Base-by-base conservation (phyloP, 495 filamentous ascomycete species). In the Beverwykella pulmonaria region DNA sequence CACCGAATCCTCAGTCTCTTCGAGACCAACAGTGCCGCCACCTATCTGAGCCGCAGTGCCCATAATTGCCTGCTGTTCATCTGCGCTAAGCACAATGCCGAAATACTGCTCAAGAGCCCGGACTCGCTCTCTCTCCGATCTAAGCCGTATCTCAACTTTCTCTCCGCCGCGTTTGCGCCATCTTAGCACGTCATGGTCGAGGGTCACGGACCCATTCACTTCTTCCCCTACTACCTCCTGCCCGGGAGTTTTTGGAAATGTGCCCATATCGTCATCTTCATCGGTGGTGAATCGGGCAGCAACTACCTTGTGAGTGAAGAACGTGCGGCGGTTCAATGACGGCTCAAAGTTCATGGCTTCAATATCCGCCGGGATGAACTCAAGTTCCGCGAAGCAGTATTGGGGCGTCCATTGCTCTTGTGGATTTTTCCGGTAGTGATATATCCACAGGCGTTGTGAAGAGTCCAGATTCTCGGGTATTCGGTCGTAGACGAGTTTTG, bases 241-340 rank as follows among this genome's bases (percentile, higher is more conserved):
- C 47, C 47, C 47, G 47, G 47, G 47, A 50, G 47, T 15, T 50
- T 23, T 50, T 50, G 47, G 47, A 8, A 23, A 50, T 50, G 20
- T 50, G 12, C 47, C 53, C 30, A 23, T 56, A 56, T 56, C 53
- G 17, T 29, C 22, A 10, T 56, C 53, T 56, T 32, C 30, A 23
- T 56, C 25, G 22, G 53, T 56, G 25, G 53, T 56, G 26, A 56
- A 56, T 29, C 53, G 53, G 22, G 30, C 15, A 36, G 17, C 23
- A 36, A 56, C 53, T 10, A 56, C 53, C 30, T 56, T 56, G 53
- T 56, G 53, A 56, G 53, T 56, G 53, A 56, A 56, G 53, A 56
- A 56, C 9, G 53, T 56, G 9, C 30, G 53, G 23, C 30, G 23
- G 53, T 56, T 36, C 53, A 56, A 36, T 36, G 30, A 30, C 26